phyloP scores from a whole-genome alignment of 805 yeast genomes.

The Schwanniomyces occidentalis region DNA sequence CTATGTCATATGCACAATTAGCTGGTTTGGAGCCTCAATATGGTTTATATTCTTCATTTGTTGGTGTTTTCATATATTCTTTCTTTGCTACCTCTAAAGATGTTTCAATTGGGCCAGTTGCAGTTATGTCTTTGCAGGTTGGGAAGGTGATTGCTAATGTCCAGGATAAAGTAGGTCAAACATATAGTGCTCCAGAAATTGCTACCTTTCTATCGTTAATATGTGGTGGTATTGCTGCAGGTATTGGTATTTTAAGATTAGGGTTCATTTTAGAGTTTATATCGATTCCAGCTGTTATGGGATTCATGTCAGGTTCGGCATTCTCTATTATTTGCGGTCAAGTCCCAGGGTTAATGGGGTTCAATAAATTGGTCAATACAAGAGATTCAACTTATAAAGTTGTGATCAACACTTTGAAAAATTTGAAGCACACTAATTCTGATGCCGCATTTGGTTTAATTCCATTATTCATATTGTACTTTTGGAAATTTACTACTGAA shows the following conservation, averaged over 20 bases:
- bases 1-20: constrained; percentile 90
- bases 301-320: constrained; percentile 95
- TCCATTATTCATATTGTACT: constrained; percentile 67
- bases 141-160: constrained; percentile 74
- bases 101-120: constrained; percentile 95
- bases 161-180: constrained; percentile 37
- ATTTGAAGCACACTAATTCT: constrained; percentile 63
- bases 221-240: constrained; percentile 84
- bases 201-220: constrained; percentile 79
- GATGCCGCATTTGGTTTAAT: constrained; percentile 92
- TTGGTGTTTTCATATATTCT: constrained; percentile 86
- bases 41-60: constrained; percentile 88
- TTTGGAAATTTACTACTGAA: constrained; percentile 67
- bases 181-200: constrained; percentile 62
- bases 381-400: constrained; percentile 70
- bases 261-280: constrained; percentile 89
- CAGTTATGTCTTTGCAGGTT: constrained; percentile 89
- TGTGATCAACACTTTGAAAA: constrained; percentile 68
- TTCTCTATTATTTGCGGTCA: constrained; percentile 81
- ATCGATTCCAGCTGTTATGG: constrained; percentile 88
- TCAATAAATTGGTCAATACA: constrained; percentile 62
- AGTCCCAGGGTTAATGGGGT: constrained; percentile 85
- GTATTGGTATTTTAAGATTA: constrained; percentile 76
- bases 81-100: constrained; percentile 94
- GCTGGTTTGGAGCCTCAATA: constrained; percentile 82